Percentiles rank a stretch among this genome's conserved stretches.
Conservation (phyloP, 1,284 basidiomycete species). For the Cutaneotrichosporon dermatis region DNA sequence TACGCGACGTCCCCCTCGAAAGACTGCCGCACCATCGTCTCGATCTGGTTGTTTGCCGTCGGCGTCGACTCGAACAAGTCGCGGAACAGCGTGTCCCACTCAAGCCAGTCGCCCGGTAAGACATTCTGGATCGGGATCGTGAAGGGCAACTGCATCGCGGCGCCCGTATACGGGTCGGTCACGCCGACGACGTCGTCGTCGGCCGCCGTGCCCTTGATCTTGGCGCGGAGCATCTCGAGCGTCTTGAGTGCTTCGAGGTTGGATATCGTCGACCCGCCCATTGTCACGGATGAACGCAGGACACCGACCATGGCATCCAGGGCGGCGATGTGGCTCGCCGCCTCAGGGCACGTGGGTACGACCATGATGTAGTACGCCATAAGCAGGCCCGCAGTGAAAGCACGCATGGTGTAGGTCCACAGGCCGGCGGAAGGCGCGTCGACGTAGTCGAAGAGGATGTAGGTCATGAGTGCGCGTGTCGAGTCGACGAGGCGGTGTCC, state of each 20-base stretch:
- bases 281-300: background rate
- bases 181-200: slow-evolving; percentile 1
- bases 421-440: slow-evolving; percentile 5
- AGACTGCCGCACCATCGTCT: background rate
- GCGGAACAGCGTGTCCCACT: slow-evolving; percentile 3
- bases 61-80: slow-evolving; percentile 1
- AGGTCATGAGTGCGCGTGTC: background rate
- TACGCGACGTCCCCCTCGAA: background rate
- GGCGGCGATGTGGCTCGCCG: slow-evolving; percentile 24
- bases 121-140: slow-evolving; percentile 1
- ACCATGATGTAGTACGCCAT: slow-evolving; percentile 41
- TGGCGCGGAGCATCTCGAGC: slow-evolving; percentile 19
- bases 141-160: background rate
- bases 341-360: slow-evolving; percentile 34
- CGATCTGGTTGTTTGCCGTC: background rate
- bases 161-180: background rate
- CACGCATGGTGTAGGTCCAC: slow-evolving; percentile 8
- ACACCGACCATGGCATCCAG: slow-evolving; percentile 33
- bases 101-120: slow-evolving; percentile 2
- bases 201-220: background rate
- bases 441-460: slow-evolving; percentile 3
- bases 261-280: slow-evolving; percentile 1
- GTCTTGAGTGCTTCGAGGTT: slow-evolving; percentile 23
- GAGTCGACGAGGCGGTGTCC: background rate
- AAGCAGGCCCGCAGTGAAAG: slow-evolving; percentile 17